Conservation (phyloP, 2,329 filamentous ascomycete genomes). For the Samsoniella hepiali region DNA sequence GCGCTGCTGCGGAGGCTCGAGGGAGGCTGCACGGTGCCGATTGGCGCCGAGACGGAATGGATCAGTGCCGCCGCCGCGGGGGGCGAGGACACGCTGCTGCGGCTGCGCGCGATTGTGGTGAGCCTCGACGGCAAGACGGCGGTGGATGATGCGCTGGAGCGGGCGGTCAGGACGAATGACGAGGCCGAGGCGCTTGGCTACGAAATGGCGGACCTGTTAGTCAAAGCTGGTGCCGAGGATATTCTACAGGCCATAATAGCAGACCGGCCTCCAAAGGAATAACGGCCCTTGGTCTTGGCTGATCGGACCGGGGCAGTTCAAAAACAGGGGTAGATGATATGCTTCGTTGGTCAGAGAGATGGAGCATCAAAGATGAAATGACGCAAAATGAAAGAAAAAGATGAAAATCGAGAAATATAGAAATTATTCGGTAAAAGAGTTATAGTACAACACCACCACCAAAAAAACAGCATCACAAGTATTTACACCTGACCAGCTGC, state of each 20-base stretch:
- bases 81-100: constrained; percentile 55
- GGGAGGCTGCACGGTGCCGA: constrained; percentile 92
- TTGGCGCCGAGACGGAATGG: constrained; percentile 87
- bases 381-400: no score
- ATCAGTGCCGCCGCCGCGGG: constrained; percentile 34
- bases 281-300: neutral
- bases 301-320: no score
- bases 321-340: no score
- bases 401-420: no score
- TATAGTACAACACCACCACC: no score
- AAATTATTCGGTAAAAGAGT: no score
- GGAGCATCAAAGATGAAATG: no score
- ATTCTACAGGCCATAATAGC: constrained; percentile 78
- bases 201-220: constrained; percentile 67
- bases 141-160: constrained; percentile 65
- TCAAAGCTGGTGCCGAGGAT: constrained; percentile 72
- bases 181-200: constrained; percentile 76
- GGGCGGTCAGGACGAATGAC: constrained; percentile 57
- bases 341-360: no score
- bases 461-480: no score
- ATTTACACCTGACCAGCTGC: no score
- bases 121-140: constrained; percentile 75
- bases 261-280: constrained; percentile 8
- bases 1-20: constrained; percentile 83
- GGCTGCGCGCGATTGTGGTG: constrained; percentile 75